phyloP scores from a whole-genome alignment of 495 filamentous ascomycete genomes.

The Penicillium malachiteum region DNA sequence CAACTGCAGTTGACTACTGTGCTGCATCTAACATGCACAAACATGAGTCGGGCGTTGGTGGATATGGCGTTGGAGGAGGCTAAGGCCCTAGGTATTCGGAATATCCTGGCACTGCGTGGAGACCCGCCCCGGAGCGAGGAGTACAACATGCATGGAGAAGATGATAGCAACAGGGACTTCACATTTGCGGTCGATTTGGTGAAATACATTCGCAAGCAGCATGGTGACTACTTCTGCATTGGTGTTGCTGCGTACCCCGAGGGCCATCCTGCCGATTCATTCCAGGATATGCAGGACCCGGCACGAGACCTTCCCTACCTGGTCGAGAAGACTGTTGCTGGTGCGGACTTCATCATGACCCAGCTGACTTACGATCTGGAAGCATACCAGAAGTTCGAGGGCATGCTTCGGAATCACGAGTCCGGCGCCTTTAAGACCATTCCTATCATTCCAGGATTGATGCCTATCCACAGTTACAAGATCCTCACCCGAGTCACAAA shows the following conservation, averaged over 20 bases:
- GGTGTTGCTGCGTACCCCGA: constrained; percentile 95
- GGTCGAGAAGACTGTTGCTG: constrained; percentile 85
- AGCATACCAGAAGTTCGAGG: constrained; percentile 78
- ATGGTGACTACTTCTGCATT: constrained; percentile 96
- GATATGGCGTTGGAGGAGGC: constrained; percentile 90
- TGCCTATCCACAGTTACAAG: constrained; percentile 97
- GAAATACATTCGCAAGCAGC: constrained; percentile 75
- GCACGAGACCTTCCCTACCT: constrained; percentile 83
- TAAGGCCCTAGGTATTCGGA: constrained; percentile 88
- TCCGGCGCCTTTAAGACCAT: constrained; percentile 86
- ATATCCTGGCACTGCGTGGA: constrained; percentile 91
- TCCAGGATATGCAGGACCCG: constrained; percentile 74
- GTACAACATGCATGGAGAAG: constrained; percentile 66
- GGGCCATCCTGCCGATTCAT: constrained; percentile 88
- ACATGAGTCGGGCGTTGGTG: constrained; percentile 84
- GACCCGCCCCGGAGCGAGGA: constrained; percentile 89
- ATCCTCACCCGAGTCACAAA: constrained; percentile 95
- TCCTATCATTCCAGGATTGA: constrained; percentile 89
- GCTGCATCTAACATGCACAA: constrained; percentile 94
- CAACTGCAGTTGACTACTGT: constrained; percentile 92
- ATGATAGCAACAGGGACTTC: constrained; percentile 76
- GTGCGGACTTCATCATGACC: constrained; percentile 99
- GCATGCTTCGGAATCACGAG: constrained; percentile 72
- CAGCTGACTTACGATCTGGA: constrained; percentile 92
- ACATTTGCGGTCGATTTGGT: constrained; percentile 89